Base-by-base conservation (phyloP, 2,329 filamentous ascomycete species). In the Pseudovirgaria hyperparasitica region DNA sequence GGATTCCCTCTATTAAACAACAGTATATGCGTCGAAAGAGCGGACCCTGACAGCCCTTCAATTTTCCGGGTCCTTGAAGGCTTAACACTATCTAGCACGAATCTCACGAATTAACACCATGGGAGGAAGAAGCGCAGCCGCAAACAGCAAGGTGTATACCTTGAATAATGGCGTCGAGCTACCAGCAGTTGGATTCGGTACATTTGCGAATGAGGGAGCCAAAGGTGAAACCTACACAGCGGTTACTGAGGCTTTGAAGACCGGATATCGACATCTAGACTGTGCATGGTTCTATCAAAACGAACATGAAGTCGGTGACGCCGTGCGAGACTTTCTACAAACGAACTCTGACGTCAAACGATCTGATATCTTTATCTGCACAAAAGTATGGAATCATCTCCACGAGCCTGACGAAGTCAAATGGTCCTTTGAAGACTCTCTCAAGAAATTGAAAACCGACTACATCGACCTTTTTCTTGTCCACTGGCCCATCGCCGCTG, bases 391-490 rank as follows among this genome's bases (percentile, higher is more conserved):
- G 34, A 61, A 57, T 25, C 62, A 70, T 23, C 61, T 59, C 3
- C 65, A 65, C 20, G 66, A 65, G 34, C 57, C 62, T 2, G 71
- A 77, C 11, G 62, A 64, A 28, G 72, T 69, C 10, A 73, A 80
- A 43, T 54, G 68, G 41, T 70, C 66, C 32, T 53, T 70, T 17
- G 41, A 76, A 22, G 67, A 69, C 14, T 79, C 73, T 35, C 67
- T 84, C 20, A 52, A 67, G 37, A 75, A 72, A 48, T 63, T 81
- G 24, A 64, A 62, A 25, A 58, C 56, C 25, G 52, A 66, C 13
- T 81, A 81, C 48, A 67, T 82, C 4, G 77, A 84, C 53, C 48
- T 82, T 19, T 76, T 84, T 43, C 56, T 84, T 28, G 72, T 84
- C 27, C 78, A 84, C 49, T 63, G 59, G 59, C 60, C 60, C 19